Evolutionary conservation across 257 asterid genomes (phyloP), one percentile per base, ranked within the genome.

Genomic region (Ophiorrhiza pumila): DNA sequence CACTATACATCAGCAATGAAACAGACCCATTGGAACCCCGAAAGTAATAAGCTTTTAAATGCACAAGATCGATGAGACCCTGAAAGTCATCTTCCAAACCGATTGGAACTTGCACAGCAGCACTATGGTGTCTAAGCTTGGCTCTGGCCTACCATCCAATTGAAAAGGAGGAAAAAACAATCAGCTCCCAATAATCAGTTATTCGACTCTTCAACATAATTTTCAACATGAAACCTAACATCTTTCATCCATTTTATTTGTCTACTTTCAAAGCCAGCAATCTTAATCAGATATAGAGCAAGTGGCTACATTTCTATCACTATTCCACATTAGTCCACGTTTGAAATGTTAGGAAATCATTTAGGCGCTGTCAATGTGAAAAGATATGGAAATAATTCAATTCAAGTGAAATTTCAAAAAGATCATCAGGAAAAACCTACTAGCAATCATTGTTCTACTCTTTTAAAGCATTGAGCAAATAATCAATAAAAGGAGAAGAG

Each of bases 21-120:
- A 90, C 98, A 9, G 71, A 95, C 97, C 99, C 99, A 76, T 83
- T 90, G 79, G 96, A 83, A 79, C 97, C 98, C 74, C 85, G 98
- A 62, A 92, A 95, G 81, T 84, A 85, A 77, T 76, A 79, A 82
- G 96, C 96, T 85, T 95, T 89, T 89, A 85, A 78, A 55, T 77
- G 81, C 87, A 95, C 97, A 71, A 95, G 88, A 85, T 92, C 98
- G 73, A 95, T 71, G 57, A 95, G 91, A 81, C 96, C 99, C 82
- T 89, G 88, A 87, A 95, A 95, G 68, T 92, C 96, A 42, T 92
- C 98, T 84, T 95, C 99, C 82, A 95, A 74, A 76, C 99, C 99
- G 76, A 95, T 90, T 32, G 97, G 98, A 63, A 87, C 85, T 87
- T 95, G 99, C 83, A 95, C 90, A 25, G 98, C 98, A 86, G 96